Conservation (phyloP, 371 early-diverging fungal species). For the Syncephalis plumigaleata region DNA sequence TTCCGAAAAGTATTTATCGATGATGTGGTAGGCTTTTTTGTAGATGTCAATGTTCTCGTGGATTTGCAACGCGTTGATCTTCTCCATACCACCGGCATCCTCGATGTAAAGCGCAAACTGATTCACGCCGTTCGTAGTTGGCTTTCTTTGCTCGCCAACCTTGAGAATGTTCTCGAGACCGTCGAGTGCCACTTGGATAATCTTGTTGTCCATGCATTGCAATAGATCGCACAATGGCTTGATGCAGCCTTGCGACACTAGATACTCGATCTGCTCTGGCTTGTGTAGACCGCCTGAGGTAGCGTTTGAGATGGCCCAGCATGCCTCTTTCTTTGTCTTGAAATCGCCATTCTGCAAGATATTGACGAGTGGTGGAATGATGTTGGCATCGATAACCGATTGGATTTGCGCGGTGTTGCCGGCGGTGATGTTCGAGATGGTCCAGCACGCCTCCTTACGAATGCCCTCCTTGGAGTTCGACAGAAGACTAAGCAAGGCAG, state of each 20-base stretch:
- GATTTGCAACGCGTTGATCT: constrained; percentile 74
- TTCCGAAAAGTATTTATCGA: constrained; percentile 86
- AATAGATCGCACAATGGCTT: constrained; percentile 91
- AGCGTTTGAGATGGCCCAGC: constrained; percentile 99
- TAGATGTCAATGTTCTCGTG: constrained; percentile 90
- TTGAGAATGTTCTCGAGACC: constrained; percentile 93
- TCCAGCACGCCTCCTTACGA: constrained; percentile 99
- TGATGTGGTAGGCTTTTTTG: constrained; percentile 78
- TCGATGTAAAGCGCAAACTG: constrained; percentile 73
- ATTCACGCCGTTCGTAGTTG: constrained; percentile 43
- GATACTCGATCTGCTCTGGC: constrained; percentile 79
- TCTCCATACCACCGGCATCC: constrained; percentile 83
- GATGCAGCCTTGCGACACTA: constrained; percentile 84
- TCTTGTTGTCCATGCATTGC: constrained; percentile 77
- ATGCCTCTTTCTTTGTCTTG: constrained; percentile 98
- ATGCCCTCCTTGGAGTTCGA: constrained; percentile 81
- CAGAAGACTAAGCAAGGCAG: constrained; percentile 65
- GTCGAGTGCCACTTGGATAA: constrained; percentile 91
- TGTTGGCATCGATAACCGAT: constrained; percentile 83
- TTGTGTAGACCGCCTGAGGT: constrained; percentile 79
- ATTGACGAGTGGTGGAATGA: constrained; percentile 85
- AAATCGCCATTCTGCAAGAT: constrained; percentile 82
- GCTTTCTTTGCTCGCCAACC: constrained; percentile 70
- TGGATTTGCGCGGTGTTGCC: constrained; percentile 93
- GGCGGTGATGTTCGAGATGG: constrained; percentile 99